Evolutionary conservation across 164 flowering plant genomes (phyloP), one percentile per base, ranked within the genome.

Genomic region (Piper betle): DNA sequence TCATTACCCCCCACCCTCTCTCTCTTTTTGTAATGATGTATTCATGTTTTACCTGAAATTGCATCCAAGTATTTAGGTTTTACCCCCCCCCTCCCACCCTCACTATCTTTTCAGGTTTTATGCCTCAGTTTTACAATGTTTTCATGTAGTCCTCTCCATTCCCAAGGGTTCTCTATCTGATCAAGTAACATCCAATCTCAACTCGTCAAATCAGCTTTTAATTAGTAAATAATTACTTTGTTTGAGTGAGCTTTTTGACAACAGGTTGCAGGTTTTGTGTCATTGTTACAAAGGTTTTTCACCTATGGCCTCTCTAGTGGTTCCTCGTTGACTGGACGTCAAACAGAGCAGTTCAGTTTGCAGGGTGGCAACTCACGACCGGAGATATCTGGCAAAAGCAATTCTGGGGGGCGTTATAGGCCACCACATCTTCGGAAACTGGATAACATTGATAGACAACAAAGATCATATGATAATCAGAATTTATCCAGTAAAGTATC

Each of bases 381-480:
- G n/a, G 66, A 59, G 33, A 80, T 75, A 42, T 72, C 82, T 37
- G 65, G 60, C 25, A 77, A 53, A 62, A 65, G 55, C 59, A 69
- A 67, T 63, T 16, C 19, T n/a, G 59, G 55, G 70, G 77, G 82
- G 67, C 82, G 74, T 25, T 93, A 93, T 72, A 81, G 81, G 81
- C 98, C 98, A 46, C 97, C 98, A 18, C 98, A 93, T 64, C 68
- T 89, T 59, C 86, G 98, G 43, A 85, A 78, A 68, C 85, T 69
- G 68, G 82, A 76, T 39, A 64, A 62, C 52, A 58, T 37, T 37
- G 71, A 64, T 61, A 20, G 57, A 65, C 78, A 69, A 68, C 68
- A 58, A 3, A 75, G 62, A 61, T 71, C 69, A 57, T 57, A 63
- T 64, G 74, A 70, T 61, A 54, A 74, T 64, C 68, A 59, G 55